A percentile compares a stretch with the other conserved stretches of the same genome.
Conservation (phyloP, 2,329 filamentous ascomycete genomes). For the Endothia cerciana region DNA sequence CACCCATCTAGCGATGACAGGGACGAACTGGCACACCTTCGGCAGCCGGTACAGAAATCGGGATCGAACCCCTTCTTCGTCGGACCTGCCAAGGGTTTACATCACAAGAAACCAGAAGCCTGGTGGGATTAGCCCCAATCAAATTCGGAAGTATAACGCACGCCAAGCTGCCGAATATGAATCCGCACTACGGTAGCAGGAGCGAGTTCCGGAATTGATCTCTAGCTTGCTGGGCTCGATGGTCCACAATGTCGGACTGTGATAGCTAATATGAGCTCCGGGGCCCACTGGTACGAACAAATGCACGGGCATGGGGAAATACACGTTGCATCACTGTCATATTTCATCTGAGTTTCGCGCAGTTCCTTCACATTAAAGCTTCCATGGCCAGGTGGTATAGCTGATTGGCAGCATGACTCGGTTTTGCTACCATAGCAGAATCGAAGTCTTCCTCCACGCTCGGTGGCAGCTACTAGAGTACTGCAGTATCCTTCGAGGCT, state of each 20-base stretch:
- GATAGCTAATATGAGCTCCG: background rate
- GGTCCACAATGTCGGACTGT: background rate
- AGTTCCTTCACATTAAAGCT: background rate
- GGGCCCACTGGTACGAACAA: background rate
- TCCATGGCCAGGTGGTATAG: background rate
- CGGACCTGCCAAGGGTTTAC: background rate
- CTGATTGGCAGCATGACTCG: slow-evolving; percentile 10
- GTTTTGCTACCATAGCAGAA: background rate
- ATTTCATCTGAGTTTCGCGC: background rate
- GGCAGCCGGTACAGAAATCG: background rate
- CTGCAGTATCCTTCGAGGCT: background rate
- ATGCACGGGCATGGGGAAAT: background rate
- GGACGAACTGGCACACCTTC: background rate
- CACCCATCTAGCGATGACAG: background rate
- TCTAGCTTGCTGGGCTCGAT: background rate
- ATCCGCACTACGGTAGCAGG: background rate
- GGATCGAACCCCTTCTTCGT: background rate
- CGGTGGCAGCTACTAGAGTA: slow-evolving; percentile 3
- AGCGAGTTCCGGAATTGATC: background rate
- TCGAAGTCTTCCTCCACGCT: background rate
- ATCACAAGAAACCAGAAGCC: background rate
- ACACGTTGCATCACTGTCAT: background rate
- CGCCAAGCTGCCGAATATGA: background rate
- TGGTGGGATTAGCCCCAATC: background rate
- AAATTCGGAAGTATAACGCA: no score